A percentile compares a stretch with the other conserved stretches of the same genome.
Conservation (phyloP, 352 stramenopile genomes). For the Pythium diclinum region DNA sequence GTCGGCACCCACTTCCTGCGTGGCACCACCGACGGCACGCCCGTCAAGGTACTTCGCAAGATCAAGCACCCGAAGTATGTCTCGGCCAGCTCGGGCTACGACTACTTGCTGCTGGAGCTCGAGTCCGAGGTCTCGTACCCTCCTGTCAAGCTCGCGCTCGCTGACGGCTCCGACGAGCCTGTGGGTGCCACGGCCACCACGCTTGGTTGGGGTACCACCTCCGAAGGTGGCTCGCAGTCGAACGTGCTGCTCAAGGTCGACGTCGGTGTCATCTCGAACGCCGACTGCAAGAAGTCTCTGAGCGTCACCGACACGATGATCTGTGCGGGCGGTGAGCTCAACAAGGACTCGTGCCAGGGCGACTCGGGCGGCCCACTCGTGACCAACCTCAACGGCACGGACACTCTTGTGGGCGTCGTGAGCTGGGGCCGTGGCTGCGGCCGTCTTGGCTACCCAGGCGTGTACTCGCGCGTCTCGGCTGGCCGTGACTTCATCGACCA, state of each 20-base stretch:
- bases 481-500: conserved; percentile 19
- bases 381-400: conserved; percentile 14
- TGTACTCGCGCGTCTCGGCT: conserved; percentile 27
- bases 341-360: conserved; percentile 16
- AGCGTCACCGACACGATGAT: conserved; percentile 30
- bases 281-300: conserved; percentile 27
- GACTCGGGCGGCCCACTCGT: conserved; percentile 32
- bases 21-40: conserved; percentile 24
- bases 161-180: conserved; percentile 14
- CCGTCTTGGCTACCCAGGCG: conserved; percentile 21
- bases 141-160: conserved; percentile 22
- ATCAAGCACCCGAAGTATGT: conserved; percentile 29
- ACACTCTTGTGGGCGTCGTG: conserved; percentile 27
- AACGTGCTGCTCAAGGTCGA: conserved; percentile 28
- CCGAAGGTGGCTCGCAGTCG: conserved; percentile 19
- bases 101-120: conserved; percentile 32
- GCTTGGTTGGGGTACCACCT: conserved; percentile 27
- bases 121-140: conserved; percentile 19
- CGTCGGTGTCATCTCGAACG: conserved; percentile 32
- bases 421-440: conserved; percentile 32
- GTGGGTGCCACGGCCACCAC: conserved; percentile 23
- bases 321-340: conserved; percentile 28
- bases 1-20: conserved; percentile 30
- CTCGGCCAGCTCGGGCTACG: conserved; percentile 21
- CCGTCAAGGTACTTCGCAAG: conserved; percentile 23